Evolutionary conservation across 2,329 filamentous ascomycete species (phyloP).

Genomic region (Aspergillus unguis): DNA sequence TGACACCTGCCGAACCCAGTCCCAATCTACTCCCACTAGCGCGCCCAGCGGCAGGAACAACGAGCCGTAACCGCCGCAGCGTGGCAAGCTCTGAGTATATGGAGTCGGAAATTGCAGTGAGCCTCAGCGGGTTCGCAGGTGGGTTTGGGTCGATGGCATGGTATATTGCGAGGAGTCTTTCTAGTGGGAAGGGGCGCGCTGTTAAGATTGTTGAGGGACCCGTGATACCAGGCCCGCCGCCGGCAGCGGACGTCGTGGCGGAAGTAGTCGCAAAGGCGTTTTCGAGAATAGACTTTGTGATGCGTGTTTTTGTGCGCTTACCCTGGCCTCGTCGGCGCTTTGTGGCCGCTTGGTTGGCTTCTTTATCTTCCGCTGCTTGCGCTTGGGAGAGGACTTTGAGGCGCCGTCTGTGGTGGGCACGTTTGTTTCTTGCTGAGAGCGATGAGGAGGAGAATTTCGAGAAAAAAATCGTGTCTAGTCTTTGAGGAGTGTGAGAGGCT

Average conservation of each 20-base stretch:
- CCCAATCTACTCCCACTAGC: conserved; percentile 28
- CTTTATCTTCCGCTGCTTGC: conserved; percentile 33
- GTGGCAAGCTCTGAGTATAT: conserved; percentile 48
- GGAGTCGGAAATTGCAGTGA: conserved; percentile 39
- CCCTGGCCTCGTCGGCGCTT: conserved; percentile 35
- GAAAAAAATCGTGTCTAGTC: conserved; percentile 50
- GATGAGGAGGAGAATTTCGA: conserved; percentile 48
- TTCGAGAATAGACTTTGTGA: conserved; percentile 41
- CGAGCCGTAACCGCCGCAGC: conserved; percentile 44
- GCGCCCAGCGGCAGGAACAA: conserved; percentile 41
- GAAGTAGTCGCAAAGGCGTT: conserved; percentile 40
- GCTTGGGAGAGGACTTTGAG: conserved; percentile 41
- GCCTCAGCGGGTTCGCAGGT: conserved; percentile 37
- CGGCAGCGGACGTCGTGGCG: conserved; percentile 33
- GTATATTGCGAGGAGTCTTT: conserved; percentile 47
- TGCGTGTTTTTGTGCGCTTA: conserved; percentile 37
- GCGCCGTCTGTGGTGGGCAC: conserved; percentile 42
- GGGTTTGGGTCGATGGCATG: conserved; percentile 48
- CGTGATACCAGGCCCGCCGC: conserved; percentile 29
- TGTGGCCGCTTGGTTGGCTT: conserved; percentile 27
- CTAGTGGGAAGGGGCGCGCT: conserved; percentile 44
- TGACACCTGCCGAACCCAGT: conserved; percentile 24
- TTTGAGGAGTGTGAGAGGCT: conserved; percentile 46
- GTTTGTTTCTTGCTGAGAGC: conserved; percentile 43
- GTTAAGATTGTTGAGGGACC: conserved; percentile 41